These are phyloP conservation scores for Crucihimalaya himalaica DNA, from an alignment of 345 rosid species.

Conservation along the genomic window DNA sequence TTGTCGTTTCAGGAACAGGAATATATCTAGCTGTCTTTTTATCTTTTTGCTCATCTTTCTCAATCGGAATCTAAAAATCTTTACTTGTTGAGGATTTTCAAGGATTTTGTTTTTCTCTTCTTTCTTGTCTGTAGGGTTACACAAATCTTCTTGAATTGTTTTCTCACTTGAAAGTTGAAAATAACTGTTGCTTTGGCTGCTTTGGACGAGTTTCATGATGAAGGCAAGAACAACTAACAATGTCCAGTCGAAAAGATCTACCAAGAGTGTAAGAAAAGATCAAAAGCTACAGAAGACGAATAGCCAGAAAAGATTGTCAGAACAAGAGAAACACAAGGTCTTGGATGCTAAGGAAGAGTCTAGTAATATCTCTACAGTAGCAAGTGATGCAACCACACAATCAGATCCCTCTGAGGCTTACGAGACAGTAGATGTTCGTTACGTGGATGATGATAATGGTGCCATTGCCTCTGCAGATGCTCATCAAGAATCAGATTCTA, in stretches of 20 bases:
- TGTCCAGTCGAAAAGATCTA: constrained; percentile 58
- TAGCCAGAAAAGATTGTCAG: constrained; percentile 45
- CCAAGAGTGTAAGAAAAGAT: constrained; percentile 53
- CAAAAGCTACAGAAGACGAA: constrained; percentile 52
- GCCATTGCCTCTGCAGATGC: constrained; percentile 40
- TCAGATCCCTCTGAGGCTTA: constrained; percentile 61
- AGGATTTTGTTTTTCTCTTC: neutral
- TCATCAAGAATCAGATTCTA: constrained; percentile 56
- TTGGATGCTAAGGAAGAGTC: constrained; percentile 48
- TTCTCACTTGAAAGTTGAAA: constrained; percentile 22
- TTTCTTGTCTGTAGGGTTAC: constrained; percentile 25
- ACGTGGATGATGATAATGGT: constrained; percentile 60
- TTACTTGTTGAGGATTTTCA: neutral
- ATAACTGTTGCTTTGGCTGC: constrained; percentile 19
- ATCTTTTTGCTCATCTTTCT: constrained; percentile 15
- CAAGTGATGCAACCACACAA: constrained; percentile 60
- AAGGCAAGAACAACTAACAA: constrained; percentile 57
- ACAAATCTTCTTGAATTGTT: constrained; percentile 18
- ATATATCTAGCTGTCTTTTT: constrained; percentile 24
- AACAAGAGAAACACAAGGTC: constrained; percentile 52
- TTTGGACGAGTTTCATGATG: constrained; percentile 52
- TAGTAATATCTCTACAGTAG: constrained; percentile 26
- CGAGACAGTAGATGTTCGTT: constrained; percentile 59
- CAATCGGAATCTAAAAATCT: neutral
- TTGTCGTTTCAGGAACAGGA: constrained; percentile 21